Evolutionary conservation across 352 stramenopile genomes (phyloP).

Genomic region (Aphanomyces cochlioides): DNA sequence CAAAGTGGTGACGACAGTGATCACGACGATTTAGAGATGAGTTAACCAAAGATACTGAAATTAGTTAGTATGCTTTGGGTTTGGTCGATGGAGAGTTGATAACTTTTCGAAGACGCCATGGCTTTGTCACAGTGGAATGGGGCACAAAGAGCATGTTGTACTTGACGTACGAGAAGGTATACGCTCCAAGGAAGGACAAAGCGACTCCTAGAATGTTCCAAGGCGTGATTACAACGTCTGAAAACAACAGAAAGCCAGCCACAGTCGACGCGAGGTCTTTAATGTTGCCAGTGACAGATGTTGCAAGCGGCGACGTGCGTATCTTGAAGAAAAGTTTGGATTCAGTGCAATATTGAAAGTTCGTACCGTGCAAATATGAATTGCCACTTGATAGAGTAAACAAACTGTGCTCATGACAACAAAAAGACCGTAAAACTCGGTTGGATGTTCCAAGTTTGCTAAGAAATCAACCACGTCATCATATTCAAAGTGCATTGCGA

Average conservation of each 20-base stretch:
- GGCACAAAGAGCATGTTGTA: constrained; percentile 36
- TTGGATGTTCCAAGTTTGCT: constrained; percentile 32
- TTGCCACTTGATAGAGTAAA: constrained; percentile 69
- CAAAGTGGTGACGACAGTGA: constrained; percentile 55
- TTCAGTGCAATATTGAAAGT: background rate
- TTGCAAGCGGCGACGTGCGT: constrained; percentile 63
- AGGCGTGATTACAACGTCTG: constrained; percentile 43
- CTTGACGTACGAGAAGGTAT: constrained; percentile 72
- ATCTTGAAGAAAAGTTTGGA: background rate
- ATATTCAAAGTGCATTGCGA: constrained; percentile 45
- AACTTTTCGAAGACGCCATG: background rate
- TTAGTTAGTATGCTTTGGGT: constrained; percentile 26
- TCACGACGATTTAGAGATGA: background rate
- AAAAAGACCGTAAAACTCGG: constrained; percentile 38
- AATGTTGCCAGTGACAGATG: constrained; percentile 70
- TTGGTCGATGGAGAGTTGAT: background rate
- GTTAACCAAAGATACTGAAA: background rate
- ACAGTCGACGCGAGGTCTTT: constrained; percentile 66
- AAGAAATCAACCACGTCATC: constrained; percentile 41
- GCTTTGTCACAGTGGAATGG: background rate
- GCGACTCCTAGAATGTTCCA: constrained; percentile 52
- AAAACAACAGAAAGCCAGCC: constrained; percentile 56
- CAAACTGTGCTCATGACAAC: constrained; percentile 60
- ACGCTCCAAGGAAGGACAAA: constrained; percentile 65
- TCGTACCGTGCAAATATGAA: constrained; percentile 58